Evolutionary conservation across 2,329 filamentous ascomycete species (phyloP), one percentile per base, ranked within the genome.

Genomic region (Venturia pyrina): DNA sequence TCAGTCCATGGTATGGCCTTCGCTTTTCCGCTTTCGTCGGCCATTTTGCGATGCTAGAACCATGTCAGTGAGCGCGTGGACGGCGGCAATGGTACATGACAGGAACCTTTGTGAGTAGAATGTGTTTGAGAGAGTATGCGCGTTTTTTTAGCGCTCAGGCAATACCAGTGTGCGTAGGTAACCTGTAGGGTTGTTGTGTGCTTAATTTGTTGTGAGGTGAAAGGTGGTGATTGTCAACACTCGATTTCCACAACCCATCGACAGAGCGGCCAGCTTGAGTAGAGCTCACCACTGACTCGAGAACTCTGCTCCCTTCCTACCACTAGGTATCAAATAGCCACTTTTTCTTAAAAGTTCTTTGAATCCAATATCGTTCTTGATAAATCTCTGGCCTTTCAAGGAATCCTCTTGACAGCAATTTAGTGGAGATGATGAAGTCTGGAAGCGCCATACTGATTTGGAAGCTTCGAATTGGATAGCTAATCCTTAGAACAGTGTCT

Each of bases 31-130:
- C 46, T 32, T 40, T 34, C 28, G 43, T 64, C 63, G n/a, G 63
- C 63, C 63, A 60, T 57, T n/a, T 48, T 43, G 24, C 21, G 48
- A 53, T 53, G 48, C 21, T 28, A n/a, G 24, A 21, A 13, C 7
- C 43, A 8, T 48, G 61, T 63, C 61, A 48, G 61, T 63, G 17
- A 53, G 41, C 28, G 53, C 53, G 53, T 59, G 15, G 32, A 21
- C 19, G 19, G 15, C 28, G 32, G 5, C 1, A 37, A 28, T 15
- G 28, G 28, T 8, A 19, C 5, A n/a, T 10, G 10, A 37, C 11
- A 17, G 3, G 19, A 19, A 59, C 19, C 32, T 34, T 7, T n/a
- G 19, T 37, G 8, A 5, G 2, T 15, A 17, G 21, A 28, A 21
- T 53, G 8, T 53, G 11, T 13, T 28, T 28, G 21, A 4, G 2